Base-by-base conservation (phyloP, 768 basidiomycete genomes). In the Naganishia antarctica region DNA sequence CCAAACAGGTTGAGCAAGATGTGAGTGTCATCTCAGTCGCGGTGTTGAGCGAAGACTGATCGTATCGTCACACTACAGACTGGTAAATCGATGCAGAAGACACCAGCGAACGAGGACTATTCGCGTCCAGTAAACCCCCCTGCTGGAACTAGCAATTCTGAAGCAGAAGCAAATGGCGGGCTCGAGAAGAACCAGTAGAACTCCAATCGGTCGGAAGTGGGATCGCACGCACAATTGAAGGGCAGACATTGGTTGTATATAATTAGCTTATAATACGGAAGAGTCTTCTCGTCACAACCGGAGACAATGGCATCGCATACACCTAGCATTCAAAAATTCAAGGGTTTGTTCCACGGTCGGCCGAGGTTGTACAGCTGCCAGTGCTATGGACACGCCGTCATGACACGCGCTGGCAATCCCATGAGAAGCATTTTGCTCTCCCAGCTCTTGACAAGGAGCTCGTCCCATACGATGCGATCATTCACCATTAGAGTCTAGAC, bases 1-100 rank as follows among this genome's bases (percentile, higher is more conserved):
- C 74, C 16, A 72, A 75, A 68, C 64, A 69, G 28, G 68, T 77
- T 7, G 68, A 75, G 67, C 44, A 71, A 26, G 76, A 77, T 70
- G 76, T 77, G 50, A 70, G 76, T 66, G 34, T 37, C 15, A 12
- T 26, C 23, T 9, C n/a, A 16, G 4, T 50, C 5, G 13, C 3
- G 11, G 29, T 9, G 15, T 21, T 5, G 1, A 32, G 2, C 16
- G 31, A 6, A 4, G 31, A 41, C 13, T 23, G 21, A 40, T 31
- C 21, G 15, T n/a, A 21, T 41, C 2, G 32, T 49, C 21, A 13
- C 15, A 11, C 25, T 13, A 26, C 23, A 57, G 53, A 37, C 34
- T 8, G 53, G 53, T 25, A 57, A 57, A 40, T 57, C 53, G 13
- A 57, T 57, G 53, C 53, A 57, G 16, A 57, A 57, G 37, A 57